Evolutionary conservation across 2,329 filamentous ascomycete species (phyloP).

Genomic region (Colletotrichum higginsianum): DNA sequence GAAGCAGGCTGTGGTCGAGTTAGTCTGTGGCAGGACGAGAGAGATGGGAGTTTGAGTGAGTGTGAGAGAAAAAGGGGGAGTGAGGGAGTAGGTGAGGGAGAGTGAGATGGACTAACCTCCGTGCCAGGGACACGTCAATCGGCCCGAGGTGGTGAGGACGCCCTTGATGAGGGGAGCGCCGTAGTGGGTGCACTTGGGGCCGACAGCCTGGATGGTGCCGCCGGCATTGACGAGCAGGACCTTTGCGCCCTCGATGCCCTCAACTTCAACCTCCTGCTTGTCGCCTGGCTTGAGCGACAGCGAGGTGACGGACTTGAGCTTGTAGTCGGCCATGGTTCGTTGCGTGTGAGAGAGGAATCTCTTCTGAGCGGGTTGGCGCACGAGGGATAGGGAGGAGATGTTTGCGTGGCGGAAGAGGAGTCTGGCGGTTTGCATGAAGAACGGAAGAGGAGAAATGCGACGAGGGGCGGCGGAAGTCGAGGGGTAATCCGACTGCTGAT

Average conservation of each 20-base stretch:
- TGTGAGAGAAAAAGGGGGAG: background rate
- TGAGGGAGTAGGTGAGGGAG: background rate
- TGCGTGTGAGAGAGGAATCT: slow-evolving; percentile 47
- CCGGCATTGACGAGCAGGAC: slow-evolving; percentile 87
- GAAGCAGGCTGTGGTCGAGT: slow-evolving; percentile 81
- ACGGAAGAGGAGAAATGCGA: background rate
- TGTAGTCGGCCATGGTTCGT: slow-evolving; percentile 71
- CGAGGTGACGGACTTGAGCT: slow-evolving; percentile 82
- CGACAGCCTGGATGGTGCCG: slow-evolving; percentile 83
- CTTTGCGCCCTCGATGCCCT: slow-evolving; percentile 89
- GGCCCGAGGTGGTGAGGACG: slow-evolving; percentile 84
- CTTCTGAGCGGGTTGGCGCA: slow-evolving; percentile 10
- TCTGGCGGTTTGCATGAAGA: slow-evolving; percentile 36
- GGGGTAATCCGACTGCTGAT: slow-evolving; percentile 19
- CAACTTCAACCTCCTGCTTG: slow-evolving; percentile 91
- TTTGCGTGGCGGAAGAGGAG: slow-evolving; percentile 15
- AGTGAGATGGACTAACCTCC: slow-evolving; percentile 73
- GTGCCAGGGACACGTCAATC: slow-evolving; percentile 96
- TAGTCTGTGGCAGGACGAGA: background rate
- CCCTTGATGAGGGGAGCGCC: slow-evolving; percentile 91
- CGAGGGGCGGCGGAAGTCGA: slow-evolving; percentile 1
- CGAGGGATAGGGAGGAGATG: background rate
- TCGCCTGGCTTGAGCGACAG: slow-evolving; percentile 83
- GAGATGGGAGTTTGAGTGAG: background rate
- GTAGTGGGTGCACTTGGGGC: slow-evolving; percentile 90